Percentiles rank a stretch among this genome's conserved stretches.
phyloP scores from a whole-genome alignment of 2,329 filamentous ascomycete species.

The Cordyceps javanica region DNA sequence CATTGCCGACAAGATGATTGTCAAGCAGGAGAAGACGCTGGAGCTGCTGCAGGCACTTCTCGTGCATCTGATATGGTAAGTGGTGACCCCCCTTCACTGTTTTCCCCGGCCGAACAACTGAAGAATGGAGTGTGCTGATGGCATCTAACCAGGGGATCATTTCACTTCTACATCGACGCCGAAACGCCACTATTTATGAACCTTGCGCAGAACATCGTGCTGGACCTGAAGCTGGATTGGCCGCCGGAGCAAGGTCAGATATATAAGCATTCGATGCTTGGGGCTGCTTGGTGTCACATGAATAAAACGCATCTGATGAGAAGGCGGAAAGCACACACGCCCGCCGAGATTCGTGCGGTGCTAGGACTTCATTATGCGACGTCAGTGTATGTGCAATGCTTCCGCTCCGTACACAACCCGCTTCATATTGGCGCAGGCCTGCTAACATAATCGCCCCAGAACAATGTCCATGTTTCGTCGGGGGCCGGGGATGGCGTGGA shows the following conservation, averaged over 20 bases:
- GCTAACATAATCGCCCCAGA: not conserved
- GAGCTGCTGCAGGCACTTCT: conserved; percentile 26
- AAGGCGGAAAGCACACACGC: not conserved
- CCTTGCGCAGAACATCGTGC: conserved; percentile 1
- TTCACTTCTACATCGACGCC: conserved; percentile 24
- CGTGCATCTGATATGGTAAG: conserved; percentile 25
- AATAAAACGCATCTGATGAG: conserved; percentile 6
- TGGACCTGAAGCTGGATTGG: conserved; percentile 7
- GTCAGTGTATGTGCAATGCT: not conserved
- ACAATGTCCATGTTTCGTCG: conserved; percentile 9
- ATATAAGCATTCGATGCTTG: conserved; percentile 1
- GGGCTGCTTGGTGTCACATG: conserved; percentile 9
- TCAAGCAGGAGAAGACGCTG: conserved; percentile 22
- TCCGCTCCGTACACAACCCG: no score
- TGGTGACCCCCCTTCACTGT: not conserved
- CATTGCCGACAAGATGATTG: conserved; percentile 23
- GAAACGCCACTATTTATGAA: conserved; percentile 1
- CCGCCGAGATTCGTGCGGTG: conserved; percentile 5
- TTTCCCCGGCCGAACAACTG: no score
- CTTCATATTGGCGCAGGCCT: not conserved
- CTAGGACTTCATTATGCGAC: conserved; percentile 1
- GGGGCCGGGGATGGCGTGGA: conserved; percentile 4
- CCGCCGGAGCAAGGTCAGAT: not conserved
- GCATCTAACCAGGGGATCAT: conserved; percentile 24
- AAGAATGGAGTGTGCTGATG: not conserved